Percentiles rank a stretch among this genome's conserved stretches.
Conservation (phyloP, 345 rosid genomes). For the Citropsis articulata region DNA sequence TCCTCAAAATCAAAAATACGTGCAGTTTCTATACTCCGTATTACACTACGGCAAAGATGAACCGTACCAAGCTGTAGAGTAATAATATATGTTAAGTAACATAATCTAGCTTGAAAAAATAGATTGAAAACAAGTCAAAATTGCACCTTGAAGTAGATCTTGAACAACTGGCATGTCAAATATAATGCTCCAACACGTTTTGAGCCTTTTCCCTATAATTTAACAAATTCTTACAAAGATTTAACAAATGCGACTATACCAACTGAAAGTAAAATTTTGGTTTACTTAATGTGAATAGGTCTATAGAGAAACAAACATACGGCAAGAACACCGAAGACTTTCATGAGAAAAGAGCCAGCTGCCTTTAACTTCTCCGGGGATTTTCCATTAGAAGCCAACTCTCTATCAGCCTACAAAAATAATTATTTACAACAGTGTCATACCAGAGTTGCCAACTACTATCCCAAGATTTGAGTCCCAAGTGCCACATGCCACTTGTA, state of each 20-base stretch:
- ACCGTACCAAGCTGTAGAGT: slow-evolving; percentile 91
- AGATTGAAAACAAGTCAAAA: not conserved
- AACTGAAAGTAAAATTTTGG: not conserved
- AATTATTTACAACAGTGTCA: slow-evolving; percentile 3
- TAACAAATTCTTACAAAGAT: not conserved
- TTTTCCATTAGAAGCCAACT: slow-evolving; percentile 73
- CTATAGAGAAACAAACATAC: slow-evolving; percentile 42
- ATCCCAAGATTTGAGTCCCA: too few species aligned
- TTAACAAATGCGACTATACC: slow-evolving; percentile 1
- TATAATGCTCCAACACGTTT: slow-evolving; percentile 94
- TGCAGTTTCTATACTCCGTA: slow-evolving; percentile 96
- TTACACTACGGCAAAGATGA: slow-evolving; percentile 96
- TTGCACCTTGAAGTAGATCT: slow-evolving; percentile 83
- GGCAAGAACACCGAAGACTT: slow-evolving; percentile 92
- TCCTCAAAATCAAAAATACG: slow-evolving; percentile 96
- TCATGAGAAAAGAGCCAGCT: slow-evolving; percentile 95
- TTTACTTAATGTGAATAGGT: not conserved
- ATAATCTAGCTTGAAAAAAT: not conserved
- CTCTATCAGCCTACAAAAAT: slow-evolving; percentile 70
- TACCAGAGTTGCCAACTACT: too few species aligned
- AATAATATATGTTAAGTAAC: not conserved
- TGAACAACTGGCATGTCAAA: slow-evolving; percentile 94
- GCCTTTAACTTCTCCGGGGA: slow-evolving; percentile 93
- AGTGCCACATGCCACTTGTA: too few species aligned
- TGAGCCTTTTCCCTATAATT: slow-evolving; percentile 83